These are phyloP conservation scores for Lizonia empirigonia DNA, from an alignment of 2,329 filamentous ascomycete genomes.

Conservation along the genomic window DNA sequence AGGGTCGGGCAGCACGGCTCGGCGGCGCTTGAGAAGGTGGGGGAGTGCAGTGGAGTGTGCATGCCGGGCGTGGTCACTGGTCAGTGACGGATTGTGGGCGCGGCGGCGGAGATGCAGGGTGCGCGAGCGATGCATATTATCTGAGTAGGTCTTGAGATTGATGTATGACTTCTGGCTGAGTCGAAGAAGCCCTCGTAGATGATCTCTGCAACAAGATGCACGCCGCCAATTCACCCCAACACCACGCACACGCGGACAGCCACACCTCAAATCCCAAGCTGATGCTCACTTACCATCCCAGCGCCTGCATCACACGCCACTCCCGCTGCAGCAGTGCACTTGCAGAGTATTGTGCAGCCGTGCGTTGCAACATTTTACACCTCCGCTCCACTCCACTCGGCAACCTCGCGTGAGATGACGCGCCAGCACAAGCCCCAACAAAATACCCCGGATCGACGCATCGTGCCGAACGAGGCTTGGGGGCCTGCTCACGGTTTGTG, in stretches of 20 bases:
- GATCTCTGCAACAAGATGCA: background rate
- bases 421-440: conserved; percentile 30
- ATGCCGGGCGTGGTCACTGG: too few relatives aligned
- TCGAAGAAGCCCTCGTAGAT: background rate
- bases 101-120: background rate
- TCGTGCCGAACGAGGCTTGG: conserved; percentile 12
- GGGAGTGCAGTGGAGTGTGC: background rate
- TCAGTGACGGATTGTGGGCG: conserved; percentile 1
- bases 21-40: too few relatives aligned
- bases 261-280: too few relatives aligned
- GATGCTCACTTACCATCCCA: too few relatives aligned
- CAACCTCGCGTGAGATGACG: conserved; percentile 28
- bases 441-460: conserved; percentile 35
- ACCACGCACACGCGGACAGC: too few relatives aligned
- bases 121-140: background rate
- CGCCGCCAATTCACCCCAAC: too few relatives aligned
- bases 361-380: conserved; percentile 13
- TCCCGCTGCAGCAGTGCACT: too few relatives aligned
- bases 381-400: conserved; percentile 28
- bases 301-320: too few relatives aligned
- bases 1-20: too few relatives aligned
- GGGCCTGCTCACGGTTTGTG: too few relatives aligned
- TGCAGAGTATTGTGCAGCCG: too few relatives aligned
- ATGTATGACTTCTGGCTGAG: background rate
- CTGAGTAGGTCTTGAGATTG: background rate